Evolutionary conservation across 306 rosid genomes (phyloP).

Genomic region (Gastrolobium villosum): DNA sequence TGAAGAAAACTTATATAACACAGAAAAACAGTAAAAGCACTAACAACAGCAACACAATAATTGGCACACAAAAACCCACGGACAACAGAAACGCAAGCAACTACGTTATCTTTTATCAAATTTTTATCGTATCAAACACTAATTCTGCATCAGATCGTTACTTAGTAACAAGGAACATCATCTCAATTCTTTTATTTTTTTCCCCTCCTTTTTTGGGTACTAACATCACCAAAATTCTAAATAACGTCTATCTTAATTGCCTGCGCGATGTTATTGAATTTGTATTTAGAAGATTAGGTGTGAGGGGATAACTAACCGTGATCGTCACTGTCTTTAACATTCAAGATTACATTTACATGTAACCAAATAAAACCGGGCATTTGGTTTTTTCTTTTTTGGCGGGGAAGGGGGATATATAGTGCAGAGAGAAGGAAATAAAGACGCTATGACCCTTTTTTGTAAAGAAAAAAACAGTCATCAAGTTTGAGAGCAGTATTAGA

Average conservation of each 20-base stretch:
- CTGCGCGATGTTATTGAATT: neutral
- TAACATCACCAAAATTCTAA: too few species aligned
- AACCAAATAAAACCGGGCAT: conserved; percentile 1
- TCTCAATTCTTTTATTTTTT: too few species aligned
- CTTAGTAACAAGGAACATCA: too few species aligned
- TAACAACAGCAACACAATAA: too few species aligned
- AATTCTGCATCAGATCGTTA: too few species aligned
- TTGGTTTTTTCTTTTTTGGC: neutral
- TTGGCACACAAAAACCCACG: too few species aligned
- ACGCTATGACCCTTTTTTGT: conserved; percentile 2
- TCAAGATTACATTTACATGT: neutral
- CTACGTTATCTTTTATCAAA: too few species aligned
- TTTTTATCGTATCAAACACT: too few species aligned
- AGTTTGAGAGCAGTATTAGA: conserved; percentile 27
- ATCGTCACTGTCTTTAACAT: neutral
- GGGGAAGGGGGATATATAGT: neutral
- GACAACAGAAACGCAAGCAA: too few species aligned
- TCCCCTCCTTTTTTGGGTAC: too few species aligned
- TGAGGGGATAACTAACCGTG: neutral
- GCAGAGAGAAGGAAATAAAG: neutral
- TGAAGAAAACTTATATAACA: too few species aligned
- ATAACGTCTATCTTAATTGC: neutral
- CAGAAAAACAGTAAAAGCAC: too few species aligned
- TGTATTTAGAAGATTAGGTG: neutral
- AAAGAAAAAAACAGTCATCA: neutral